A percentile compares a stretch with the other conserved stretches of the same genome.
These are phyloP conservation scores for Pseudozyma tsukubaensis DNA, from an alignment of 1,284 basidiomycete genomes.

Conservation along the genomic window DNA sequence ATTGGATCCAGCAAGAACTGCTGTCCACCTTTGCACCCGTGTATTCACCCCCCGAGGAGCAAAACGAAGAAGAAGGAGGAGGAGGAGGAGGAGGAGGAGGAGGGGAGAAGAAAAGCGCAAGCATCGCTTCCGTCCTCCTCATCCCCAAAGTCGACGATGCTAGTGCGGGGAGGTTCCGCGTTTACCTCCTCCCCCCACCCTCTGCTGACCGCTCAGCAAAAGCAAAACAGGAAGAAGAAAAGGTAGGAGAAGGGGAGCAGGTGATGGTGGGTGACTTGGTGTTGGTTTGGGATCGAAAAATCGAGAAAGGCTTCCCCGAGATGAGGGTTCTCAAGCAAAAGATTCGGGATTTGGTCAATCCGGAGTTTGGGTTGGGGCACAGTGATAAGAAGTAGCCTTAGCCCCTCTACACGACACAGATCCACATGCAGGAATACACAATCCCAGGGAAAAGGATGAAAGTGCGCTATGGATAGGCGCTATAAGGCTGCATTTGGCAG, in stretches of 20 bases:
- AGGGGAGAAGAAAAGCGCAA: not conserved
- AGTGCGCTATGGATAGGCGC: too few species aligned
- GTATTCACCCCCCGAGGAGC: not conserved
- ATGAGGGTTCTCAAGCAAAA: constrained; percentile 35
- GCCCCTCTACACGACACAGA: too few species aligned
- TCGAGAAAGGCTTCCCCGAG: constrained; percentile 28
- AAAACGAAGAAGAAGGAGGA: not conserved
- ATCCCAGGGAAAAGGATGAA: too few species aligned
- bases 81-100: too few species aligned
- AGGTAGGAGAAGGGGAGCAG: not conserved
- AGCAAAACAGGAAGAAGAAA: not conserved
- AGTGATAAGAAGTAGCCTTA: constrained; percentile 21
- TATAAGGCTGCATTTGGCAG: too few species aligned
- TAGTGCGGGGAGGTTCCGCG: constrained; percentile 17
- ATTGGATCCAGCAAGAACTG: constrained; percentile 45
- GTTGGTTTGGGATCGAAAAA: constrained; percentile 37
- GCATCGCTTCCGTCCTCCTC: constrained; percentile 14
- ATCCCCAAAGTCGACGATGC: constrained; percentile 19
- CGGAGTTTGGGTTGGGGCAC: constrained; percentile 18
- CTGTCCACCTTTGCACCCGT: constrained; percentile 33
- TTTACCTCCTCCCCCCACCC: constrained; percentile 11
- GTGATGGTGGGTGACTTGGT: not conserved
- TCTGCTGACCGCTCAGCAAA: too few species aligned
- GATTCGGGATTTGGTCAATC: constrained; percentile 30
- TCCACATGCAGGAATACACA: too few species aligned